A percentile compares a stretch with the other conserved stretches of the same genome.
These are phyloP conservation scores for Bathelium albidoporum DNA, from an alignment of 495 filamentous ascomycete genomes.

Conservation along the genomic window DNA sequence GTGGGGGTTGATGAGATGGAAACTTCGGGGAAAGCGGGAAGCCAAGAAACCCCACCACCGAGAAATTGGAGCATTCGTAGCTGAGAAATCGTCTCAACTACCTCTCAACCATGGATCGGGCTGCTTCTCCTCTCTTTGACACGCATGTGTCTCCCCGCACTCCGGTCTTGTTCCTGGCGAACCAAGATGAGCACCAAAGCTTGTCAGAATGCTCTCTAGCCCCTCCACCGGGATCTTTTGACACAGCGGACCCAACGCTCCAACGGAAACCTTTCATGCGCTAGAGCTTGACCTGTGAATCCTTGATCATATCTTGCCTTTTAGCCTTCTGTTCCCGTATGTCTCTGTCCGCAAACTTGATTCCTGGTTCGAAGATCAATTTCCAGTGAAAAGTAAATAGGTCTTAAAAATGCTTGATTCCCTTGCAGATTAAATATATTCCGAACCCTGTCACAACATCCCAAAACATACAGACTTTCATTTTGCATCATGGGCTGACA, in stretches of 20 bases:
- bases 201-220: not conserved
- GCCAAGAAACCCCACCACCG: not conserved
- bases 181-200: not conserved
- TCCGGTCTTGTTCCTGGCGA: not conserved
- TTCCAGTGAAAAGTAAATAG: too few species aligned
- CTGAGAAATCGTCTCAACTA: not conserved
- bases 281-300: too few species aligned
- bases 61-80: not conserved
- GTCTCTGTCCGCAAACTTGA: too few species aligned
- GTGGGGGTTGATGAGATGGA: not conserved
- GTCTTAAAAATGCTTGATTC: too few species aligned
- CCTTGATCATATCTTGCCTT: too few species aligned
- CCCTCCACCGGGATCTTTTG: not conserved
- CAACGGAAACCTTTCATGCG: too few species aligned
- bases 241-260: not conserved
- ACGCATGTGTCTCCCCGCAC: not conserved
- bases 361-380: too few species aligned
- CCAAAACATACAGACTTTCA: too few species aligned
- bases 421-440: conserved; percentile 24
- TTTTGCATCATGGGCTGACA: too few species aligned
- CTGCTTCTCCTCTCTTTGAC: not conserved
- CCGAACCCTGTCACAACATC: not conserved
- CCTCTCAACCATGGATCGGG: not conserved
- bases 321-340: too few species aligned
- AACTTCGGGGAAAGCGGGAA: not conserved